Conservation (phyloP, 2,329 filamentous ascomycete species). For the Xylariales sp. region DNA sequence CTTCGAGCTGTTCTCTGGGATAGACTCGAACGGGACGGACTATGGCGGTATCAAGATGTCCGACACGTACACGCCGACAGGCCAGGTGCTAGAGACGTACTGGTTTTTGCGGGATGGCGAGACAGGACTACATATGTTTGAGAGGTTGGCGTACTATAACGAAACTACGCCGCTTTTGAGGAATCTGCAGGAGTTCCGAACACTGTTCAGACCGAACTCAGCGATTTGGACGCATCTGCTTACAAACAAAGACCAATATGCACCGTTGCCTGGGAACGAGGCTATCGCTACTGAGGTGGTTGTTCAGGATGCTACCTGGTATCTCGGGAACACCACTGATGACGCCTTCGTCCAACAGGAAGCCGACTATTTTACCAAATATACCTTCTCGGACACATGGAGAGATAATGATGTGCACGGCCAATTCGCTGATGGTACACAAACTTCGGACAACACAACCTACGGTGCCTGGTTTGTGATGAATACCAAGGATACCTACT, state of each 20-base stretch:
- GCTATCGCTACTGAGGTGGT: conserved; percentile 37
- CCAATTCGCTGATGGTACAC: conserved; percentile 46
- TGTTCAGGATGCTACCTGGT: conserved; percentile 60
- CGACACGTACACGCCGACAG: conserved; percentile 52
- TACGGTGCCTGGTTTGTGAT: conserved; percentile 61
- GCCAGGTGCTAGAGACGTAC: conserved; percentile 58
- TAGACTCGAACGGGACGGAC: conserved; percentile 41
- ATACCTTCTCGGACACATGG: conserved; percentile 57
- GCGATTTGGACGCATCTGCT: conserved; percentile 57
- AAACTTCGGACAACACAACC: conserved; percentile 43
- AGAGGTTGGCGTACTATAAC: conserved; percentile 56
- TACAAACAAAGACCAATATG: conserved; percentile 51
- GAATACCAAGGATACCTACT: conserved; percentile 61
- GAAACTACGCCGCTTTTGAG: conserved; percentile 49
- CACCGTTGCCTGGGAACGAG: conserved; percentile 41
- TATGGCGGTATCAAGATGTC: conserved; percentile 58
- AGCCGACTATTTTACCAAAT: conserved; percentile 62
- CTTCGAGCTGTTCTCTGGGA: conserved; percentile 47
- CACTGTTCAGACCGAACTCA: conserved; percentile 55
- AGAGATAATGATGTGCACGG: conserved; percentile 55
- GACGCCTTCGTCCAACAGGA: conserved; percentile 52
- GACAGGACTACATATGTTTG: conserved; percentile 56
- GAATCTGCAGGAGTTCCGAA: conserved; percentile 57
- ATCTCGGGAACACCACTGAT: conserved; percentile 47
- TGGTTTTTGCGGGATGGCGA: conserved; percentile 61